Conservation (phyloP, 257 asterid genomes). For the Fraxinus pennsylvanica region DNA sequence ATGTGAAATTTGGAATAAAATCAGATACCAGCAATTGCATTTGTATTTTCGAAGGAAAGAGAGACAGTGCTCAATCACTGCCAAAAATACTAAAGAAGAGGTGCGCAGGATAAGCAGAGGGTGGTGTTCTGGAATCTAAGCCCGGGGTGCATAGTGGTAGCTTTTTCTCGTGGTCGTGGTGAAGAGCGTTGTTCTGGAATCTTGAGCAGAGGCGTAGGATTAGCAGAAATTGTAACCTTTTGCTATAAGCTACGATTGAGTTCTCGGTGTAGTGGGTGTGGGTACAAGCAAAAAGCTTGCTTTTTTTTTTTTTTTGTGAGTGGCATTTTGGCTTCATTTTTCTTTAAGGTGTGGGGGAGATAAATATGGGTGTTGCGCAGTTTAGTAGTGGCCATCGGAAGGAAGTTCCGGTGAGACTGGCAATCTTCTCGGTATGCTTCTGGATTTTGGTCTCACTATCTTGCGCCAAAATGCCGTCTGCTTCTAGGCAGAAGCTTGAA, state of each 20-base stretch:
- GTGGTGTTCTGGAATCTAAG: too few relatives aligned
- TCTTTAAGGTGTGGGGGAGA: not conserved
- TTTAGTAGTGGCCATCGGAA: conserved; percentile 37
- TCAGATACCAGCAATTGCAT: conserved; percentile 20
- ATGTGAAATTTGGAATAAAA: conserved; percentile 27
- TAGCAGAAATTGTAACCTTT: conserved; percentile 20
- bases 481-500: conserved; percentile 56
- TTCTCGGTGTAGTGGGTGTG: conserved; percentile 1
- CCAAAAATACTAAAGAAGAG: not conserved
- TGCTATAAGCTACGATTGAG: not conserved
- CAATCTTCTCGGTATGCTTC: conserved; percentile 39
- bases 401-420: conserved; percentile 8
- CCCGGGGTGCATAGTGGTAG: not conserved
- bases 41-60: conserved; percentile 36
- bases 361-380: conserved; percentile 36
- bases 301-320: conserved; percentile 15
- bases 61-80: conserved; percentile 29
- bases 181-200: conserved; percentile 21
- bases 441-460: conserved; percentile 45
- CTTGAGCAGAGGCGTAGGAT: conserved; percentile 33
- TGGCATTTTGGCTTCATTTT: conserved; percentile 19
- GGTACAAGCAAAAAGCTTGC: conserved; percentile 15
- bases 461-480: conserved; percentile 48
- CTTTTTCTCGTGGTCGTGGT: not conserved
- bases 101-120: not conserved